Conservation (phyloP, 306 rosid species). For the Luffa aegyptiaca region DNA sequence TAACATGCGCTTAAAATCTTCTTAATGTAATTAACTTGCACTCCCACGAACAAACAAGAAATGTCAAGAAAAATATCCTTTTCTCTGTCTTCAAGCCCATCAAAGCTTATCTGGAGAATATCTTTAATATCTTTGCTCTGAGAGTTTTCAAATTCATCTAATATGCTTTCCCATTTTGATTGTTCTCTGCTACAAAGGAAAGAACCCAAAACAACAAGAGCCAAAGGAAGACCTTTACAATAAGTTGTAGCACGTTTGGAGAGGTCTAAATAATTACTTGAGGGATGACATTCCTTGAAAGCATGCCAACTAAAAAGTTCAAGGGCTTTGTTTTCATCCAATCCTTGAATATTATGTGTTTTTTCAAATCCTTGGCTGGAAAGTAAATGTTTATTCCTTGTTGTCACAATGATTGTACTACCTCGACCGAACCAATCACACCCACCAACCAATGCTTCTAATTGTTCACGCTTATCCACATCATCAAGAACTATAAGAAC, state of each 20-base stretch:
- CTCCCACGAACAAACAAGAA: constrained; percentile 27
- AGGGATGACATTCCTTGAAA: not conserved
- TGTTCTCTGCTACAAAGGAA: constrained; percentile 3
- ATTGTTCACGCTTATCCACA: not conserved
- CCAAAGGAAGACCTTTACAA: constrained; percentile 27
- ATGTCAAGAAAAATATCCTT: constrained; percentile 31
- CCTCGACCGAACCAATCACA: constrained; percentile 9
- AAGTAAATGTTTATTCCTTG: constrained; percentile 4
- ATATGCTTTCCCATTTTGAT: constrained; percentile 8
- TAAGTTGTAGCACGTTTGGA: constrained; percentile 6
- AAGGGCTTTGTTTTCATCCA: not conserved
- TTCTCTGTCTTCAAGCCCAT: constrained; percentile 4
- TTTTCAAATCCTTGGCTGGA: not conserved
- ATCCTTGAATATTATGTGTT: not conserved
- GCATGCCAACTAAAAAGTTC: constrained; percentile 14
- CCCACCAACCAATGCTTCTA: not conserved
- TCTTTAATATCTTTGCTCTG: constrained; percentile 1
- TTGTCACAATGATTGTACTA: constrained; percentile 19
- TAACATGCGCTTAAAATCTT: constrained; percentile 15
- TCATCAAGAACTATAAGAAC: constrained; percentile 12
- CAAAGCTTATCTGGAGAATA: constrained; percentile 16
- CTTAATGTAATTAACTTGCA: not conserved
- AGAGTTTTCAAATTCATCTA: constrained; percentile 15
- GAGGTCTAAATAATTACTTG: not conserved
- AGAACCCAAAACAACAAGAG: constrained; percentile 31